Percentiles rank a stretch among this genome's conserved stretches.
These are phyloP conservation scores for Naematelia aurantialba DNA, from an alignment of 768 basidiomycete genomes.

Conservation along the genomic window DNA sequence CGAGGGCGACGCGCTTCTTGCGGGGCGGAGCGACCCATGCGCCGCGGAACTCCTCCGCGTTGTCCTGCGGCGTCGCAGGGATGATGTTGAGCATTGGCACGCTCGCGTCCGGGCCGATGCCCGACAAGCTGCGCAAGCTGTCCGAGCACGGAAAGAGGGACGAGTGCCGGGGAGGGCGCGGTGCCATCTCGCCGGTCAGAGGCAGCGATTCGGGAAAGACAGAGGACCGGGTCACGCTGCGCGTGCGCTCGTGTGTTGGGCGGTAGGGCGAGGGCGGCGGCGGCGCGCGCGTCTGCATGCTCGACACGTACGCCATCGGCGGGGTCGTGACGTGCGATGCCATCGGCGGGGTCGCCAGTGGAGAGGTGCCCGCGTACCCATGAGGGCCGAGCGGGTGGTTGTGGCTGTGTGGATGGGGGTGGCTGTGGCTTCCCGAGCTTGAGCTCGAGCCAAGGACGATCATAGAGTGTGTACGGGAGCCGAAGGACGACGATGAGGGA, in stretches of 20 bases:
- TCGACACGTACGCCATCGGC: slow-evolving; percentile 38
- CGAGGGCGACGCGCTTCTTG: slow-evolving; percentile 14
- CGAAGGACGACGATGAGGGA: slow-evolving; percentile 35
- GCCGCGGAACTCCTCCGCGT: slow-evolving; percentile 25
- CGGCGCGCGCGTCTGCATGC: slow-evolving; percentile 26
- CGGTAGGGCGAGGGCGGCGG: slow-evolving; percentile 44
- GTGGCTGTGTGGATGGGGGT: not conserved
- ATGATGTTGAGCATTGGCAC: slow-evolving; percentile 45
- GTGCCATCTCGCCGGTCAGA: slow-evolving; percentile 11
- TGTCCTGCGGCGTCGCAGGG: slow-evolving; percentile 41
- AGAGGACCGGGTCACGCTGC: slow-evolving; percentile 13
- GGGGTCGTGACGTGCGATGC: slow-evolving; percentile 38
- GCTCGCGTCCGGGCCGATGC: slow-evolving; percentile 16
- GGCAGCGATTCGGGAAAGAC: slow-evolving; percentile 20
- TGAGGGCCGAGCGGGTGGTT: not conserved
- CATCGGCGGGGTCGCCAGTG: slow-evolving; percentile 20
- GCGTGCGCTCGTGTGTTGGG: slow-evolving; percentile 29
- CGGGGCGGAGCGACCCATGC: slow-evolving; percentile 4
- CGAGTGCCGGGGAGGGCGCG: slow-evolving; percentile 21
- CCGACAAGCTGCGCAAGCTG: not conserved
- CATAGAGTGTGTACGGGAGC: slow-evolving; percentile 14
- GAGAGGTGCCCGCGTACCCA: not conserved
- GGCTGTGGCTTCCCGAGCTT: not conserved
- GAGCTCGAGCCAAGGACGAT: not conserved
- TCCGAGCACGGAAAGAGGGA: slow-evolving; percentile 17